These are phyloP conservation scores for Dichomitus squalens DNA, from an alignment of 1,284 basidiomycete species.

Conservation along the genomic window DNA sequence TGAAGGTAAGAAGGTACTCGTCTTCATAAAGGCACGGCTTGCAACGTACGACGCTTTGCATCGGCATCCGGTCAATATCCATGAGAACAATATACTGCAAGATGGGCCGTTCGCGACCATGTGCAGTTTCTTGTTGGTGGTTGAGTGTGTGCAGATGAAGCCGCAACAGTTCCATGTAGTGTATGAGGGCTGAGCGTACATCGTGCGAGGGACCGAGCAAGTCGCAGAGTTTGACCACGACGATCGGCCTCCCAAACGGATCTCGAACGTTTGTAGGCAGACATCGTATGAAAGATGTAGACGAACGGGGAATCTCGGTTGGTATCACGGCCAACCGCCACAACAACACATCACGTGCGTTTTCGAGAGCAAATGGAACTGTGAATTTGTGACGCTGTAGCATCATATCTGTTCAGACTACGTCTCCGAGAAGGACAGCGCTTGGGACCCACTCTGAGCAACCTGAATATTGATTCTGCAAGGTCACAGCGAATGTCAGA, in stretches of 20 bases:
- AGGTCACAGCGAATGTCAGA: background rate
- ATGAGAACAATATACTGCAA: slow-evolving; percentile 72
- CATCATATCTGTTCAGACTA: slow-evolving; percentile 1
- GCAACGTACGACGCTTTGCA: slow-evolving; percentile 59
- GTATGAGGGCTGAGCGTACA: slow-evolving; percentile 45
- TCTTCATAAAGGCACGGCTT: background rate
- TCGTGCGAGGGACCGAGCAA: slow-evolving; percentile 39
- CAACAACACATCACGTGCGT: slow-evolving; percentile 53
- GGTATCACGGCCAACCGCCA: slow-evolving; percentile 61
- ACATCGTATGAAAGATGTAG: slow-evolving; percentile 42
- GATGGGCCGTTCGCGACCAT: slow-evolving; percentile 32
- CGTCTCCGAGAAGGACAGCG: slow-evolving; percentile 5
- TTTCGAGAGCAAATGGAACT: slow-evolving; percentile 62
- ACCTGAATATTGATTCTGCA: slow-evolving; percentile 65
- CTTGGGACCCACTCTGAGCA: slow-evolving; percentile 52
- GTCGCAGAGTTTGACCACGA: slow-evolving; percentile 47
- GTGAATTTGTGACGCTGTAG: slow-evolving; percentile 70
- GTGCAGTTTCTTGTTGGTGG: slow-evolving; percentile 26
- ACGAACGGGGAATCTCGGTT: slow-evolving; percentile 32
- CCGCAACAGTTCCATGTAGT: slow-evolving; percentile 57
- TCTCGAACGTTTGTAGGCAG: slow-evolving; percentile 56
- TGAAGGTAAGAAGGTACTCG: background rate
- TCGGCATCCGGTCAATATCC: slow-evolving; percentile 63
- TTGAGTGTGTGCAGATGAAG: slow-evolving; percentile 50
- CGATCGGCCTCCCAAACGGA: slow-evolving; percentile 63